Base-by-base conservation (phyloP, 2,329 filamentous ascomycete genomes). In the Xylaria polymorpha region DNA sequence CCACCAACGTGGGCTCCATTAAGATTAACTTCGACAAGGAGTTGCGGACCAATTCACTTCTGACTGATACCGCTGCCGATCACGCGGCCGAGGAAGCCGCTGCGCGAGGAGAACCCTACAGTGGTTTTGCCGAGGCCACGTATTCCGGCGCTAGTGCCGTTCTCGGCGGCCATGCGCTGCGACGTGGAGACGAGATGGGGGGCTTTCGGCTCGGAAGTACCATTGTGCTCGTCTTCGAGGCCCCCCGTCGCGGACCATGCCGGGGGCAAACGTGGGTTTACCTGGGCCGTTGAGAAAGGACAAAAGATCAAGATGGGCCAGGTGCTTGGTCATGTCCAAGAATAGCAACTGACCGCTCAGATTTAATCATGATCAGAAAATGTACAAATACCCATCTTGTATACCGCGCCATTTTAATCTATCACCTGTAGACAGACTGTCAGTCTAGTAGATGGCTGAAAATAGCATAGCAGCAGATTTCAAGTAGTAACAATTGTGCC, bases 1-100 rank as follows among this genome's bases (percentile, higher is more conserved):
- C 96, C 8, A 99, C 96, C 25, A 99, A 99, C 76, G 96, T 99
- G 53, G 96, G 96, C 65, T 97, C 93, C 68, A 98, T 99, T 82
- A 92, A 93, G 79, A 89, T 99, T 84, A 98, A 99, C 83, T 99
- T 99, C 80, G 97, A 99, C 82, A 86, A 91, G 68, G 96, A 99
- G 81, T 85, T 99, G 69, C 91, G 95, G 72, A 97, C 97, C 61
- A 99, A 99, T 82, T 94, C 90, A 74, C 85, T 99, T 61, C 91
- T 92, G 3, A 98, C 95, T 2, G 96, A 99, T 80, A 99, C 95
- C 0, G 93, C 91, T 15, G 95, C 95, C 20, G 94, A 98, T 77
- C 86, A 88, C 63, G 94, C 94, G 1, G 95, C 95, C 0, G 93
- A 94, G 70, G 88, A 92, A 76, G 94, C 95, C 3, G 86, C 90